These are phyloP conservation scores for Rhododendron henanense DNA, from an alignment of 148 eudicot genomes.

Conservation along the genomic window DNA sequence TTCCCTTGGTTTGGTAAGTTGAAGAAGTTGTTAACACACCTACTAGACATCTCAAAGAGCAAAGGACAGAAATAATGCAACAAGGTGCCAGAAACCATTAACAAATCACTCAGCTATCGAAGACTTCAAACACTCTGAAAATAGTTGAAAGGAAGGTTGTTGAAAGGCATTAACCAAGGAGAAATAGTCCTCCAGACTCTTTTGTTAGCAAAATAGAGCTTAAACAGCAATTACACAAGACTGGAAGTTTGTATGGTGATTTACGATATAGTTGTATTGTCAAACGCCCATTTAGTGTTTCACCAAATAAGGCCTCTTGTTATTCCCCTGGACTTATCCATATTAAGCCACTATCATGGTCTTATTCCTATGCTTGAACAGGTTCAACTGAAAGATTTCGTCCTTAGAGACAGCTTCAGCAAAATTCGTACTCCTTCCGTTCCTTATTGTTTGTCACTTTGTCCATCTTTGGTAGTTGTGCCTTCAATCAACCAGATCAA, in stretches of 20 bases:
- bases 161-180: neutral
- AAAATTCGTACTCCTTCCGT: neutral
- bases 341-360: neutral
- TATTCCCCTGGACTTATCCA: neutral
- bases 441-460: neutral
- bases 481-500: neutral
- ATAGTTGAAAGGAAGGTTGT: neutral
- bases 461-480: neutral
- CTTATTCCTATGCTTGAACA: neutral
- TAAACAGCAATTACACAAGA: neutral
- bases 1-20: neutral
- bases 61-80: neutral
- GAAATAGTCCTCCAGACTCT: neutral
- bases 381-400: neutral
- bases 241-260: neutral
- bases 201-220: neutral
- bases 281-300: neutral
- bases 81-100: neutral
- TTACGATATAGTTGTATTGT: neutral
- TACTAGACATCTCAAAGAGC: neutral
- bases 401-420: neutral
- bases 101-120: neutral
- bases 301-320: neutral
- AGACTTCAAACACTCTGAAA: neutral
- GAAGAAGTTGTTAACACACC: neutral